Base-by-base conservation (phyloP, 441 rosid species). In the Croton setiger region DNA sequence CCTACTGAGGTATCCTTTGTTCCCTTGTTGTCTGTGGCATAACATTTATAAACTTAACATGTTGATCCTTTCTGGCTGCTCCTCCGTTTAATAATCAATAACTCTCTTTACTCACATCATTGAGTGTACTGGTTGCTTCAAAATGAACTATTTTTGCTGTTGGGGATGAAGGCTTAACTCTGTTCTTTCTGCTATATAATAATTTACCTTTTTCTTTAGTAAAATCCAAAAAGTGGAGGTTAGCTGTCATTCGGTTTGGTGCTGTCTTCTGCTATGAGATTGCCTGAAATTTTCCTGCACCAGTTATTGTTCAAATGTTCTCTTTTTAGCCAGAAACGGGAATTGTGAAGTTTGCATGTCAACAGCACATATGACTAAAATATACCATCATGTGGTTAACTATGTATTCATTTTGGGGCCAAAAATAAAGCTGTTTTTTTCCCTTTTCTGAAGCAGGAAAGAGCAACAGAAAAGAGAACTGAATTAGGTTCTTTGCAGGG, bases 1-100 rank as follows among this genome's bases (percentile, higher is more conserved):
- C 79, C 83, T 15, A 17, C 63, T 37, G 84, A 86, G 95, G 98
- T 86, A 83, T 63, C 63, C 62, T 36, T 65, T 63, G 35, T 76
- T 65, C 54, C 76, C 76, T 56, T 78, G 49, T 11, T 48, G 52
- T 63, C 43, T 9, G 57, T 15, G 6, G 4, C 51, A 20, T 31
- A 60, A 57, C 2, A 15, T 11, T 60, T 49, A 10, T 41, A 20
- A 45, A 43, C 56, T 65, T 62, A 31, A 48, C 45, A 12, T 56
- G 8, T 41, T 61, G 45, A 35, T n/a, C 39, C 2, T 3, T 33
- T 15, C 23, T 49, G 65, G 55, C 60, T 1, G 70, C 66, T 62
- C 52, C 31, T 27, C 31, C 31, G 31, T 27, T 27, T 27, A 27
- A 27, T 64, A 13, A 43, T 58, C 48, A 48, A 15, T 39, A 3